Base-by-base conservation (phyloP, 257 asterid species). In the Verbena officinalis region DNA sequence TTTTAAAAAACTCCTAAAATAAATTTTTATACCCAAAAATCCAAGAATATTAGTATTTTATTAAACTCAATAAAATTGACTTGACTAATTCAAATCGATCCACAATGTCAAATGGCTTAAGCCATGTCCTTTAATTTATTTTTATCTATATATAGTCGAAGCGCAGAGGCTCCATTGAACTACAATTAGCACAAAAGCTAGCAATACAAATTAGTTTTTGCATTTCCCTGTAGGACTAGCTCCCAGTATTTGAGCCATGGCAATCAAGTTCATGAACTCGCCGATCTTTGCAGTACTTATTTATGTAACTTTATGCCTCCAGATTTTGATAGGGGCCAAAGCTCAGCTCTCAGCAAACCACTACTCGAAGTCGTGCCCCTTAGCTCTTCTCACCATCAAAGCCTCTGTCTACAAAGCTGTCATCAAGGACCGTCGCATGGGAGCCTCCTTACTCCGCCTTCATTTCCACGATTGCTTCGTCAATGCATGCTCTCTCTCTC, bases 391-490 rank as follows among this genome's bases (percentile, higher is more conserved):
- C 69, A 81, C 78, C 31, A 80, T 86, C 55, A 76, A 66, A 65
- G 39, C 53, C 4, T 69, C 48, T 0, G 86, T 84, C 17, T 36
- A 43, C 1, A 71, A 30, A 16, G 84, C 85, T 9, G 73, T 84
- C 4, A 42, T 40, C 12, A 80, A 78, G 59, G 95, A 86, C 54
- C 84, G 64, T 15, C 91, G 95, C 68, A 77, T 84, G 81, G 95
- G 80, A 3, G 89, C 91, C 11, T 84, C 89, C 1, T 69, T 86
- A 51, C 89, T 86, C 5, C 95, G 95, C 43, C 90, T 86, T 30
- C 90, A 86, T 70, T 86, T 86, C 38, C 95, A 86, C 7, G 95
- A 86, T 21, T 86, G 95, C 81, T 86, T 83, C 14, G 95, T 86
- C 40, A 81, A 80, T 78, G 90, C 75, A 77, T 21, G 83, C 73